A percentile compares a stretch with the other conserved stretches of the same genome.
phyloP scores from a whole-genome alignment of 768 basidiomycete species.

The Royoungia palumana region DNA sequence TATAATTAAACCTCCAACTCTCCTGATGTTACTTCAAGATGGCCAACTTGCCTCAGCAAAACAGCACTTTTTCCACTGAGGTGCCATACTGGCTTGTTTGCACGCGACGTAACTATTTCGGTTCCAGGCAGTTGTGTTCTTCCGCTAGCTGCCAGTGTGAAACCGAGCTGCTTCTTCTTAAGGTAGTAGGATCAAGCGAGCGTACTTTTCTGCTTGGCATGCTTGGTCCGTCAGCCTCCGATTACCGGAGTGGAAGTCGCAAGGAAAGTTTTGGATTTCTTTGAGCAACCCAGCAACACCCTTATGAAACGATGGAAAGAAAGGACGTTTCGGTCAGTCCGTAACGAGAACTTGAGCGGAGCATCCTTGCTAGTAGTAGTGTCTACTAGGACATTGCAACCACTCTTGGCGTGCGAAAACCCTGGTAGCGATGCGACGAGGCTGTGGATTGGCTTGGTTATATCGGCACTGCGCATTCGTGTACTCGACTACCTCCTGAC shows the following conservation, averaged over 20 bases:
- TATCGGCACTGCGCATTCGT: neutral
- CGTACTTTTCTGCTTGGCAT: constrained; percentile 40
- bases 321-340: no score
- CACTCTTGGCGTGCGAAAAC: constrained; percentile 21
- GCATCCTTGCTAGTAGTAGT: no score
- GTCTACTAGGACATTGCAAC: no score
- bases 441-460: neutral
- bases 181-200: constrained; percentile 53
- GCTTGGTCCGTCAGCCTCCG: constrained; percentile 29
- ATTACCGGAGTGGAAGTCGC: constrained; percentile 40
- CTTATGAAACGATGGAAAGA: constrained; percentile 36
- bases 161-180: neutral
- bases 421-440: neutral
- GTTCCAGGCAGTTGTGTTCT: neutral
- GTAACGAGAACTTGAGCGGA: no score
- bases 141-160: neutral
- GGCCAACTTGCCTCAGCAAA: constrained; percentile 32
- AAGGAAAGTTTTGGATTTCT: constrained; percentile 41
- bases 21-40: constrained; percentile 31
- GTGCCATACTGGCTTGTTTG: constrained; percentile 9
- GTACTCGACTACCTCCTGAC: neutral
- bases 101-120: neutral
- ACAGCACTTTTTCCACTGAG: constrained; percentile 48
- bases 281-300: constrained; percentile 38
- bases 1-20: constrained; percentile 27